phyloP scores from a whole-genome alignment of 352 stramenopile genomes.

The Vaucheria bursata region DNA sequence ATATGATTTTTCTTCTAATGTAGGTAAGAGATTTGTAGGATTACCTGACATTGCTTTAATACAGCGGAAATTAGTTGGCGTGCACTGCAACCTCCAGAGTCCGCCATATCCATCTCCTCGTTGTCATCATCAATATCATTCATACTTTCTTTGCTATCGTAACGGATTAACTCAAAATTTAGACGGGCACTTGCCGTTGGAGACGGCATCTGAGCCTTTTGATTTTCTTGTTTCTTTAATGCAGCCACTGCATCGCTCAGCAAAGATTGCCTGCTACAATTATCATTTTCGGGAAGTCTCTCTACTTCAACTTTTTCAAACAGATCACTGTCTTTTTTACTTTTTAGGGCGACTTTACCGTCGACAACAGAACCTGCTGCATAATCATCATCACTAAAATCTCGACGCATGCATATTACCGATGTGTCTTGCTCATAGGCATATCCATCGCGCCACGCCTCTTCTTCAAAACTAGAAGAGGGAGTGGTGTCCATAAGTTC shows the following conservation, averaged over 20 bases:
- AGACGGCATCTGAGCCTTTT: neutral
- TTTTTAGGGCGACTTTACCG: slow-evolving; percentile 12
- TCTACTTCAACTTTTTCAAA: slow-evolving; percentile 42
- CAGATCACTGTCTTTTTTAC: slow-evolving; percentile 32
- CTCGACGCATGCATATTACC: slow-evolving; percentile 14
- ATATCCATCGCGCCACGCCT: slow-evolving; percentile 25
- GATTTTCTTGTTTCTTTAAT: neutral
- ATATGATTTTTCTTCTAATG: no score
- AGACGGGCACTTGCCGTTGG: neutral
- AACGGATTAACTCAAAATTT: neutral
- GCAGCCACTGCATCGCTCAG: neutral
- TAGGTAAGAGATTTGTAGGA: no score
- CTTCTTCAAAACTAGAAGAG: slow-evolving; percentile 26
- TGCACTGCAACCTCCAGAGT: neutral
- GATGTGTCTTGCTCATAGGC: slow-evolving; percentile 30
- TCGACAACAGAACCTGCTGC: slow-evolving; percentile 33
- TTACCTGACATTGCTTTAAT: slow-evolving; percentile 2
- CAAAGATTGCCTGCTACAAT: neutral
- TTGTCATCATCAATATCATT: neutral
- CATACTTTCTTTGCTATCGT: neutral
- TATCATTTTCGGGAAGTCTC: neutral
- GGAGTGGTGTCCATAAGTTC: slow-evolving; percentile 46
- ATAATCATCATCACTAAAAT: slow-evolving; percentile 34
- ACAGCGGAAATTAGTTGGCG: slow-evolving; percentile 3
- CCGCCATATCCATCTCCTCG: slow-evolving; percentile 5